Evolutionary conservation across 148 eudicot species (phyloP).

Genomic region (Vaccinium macrocarpon): DNA sequence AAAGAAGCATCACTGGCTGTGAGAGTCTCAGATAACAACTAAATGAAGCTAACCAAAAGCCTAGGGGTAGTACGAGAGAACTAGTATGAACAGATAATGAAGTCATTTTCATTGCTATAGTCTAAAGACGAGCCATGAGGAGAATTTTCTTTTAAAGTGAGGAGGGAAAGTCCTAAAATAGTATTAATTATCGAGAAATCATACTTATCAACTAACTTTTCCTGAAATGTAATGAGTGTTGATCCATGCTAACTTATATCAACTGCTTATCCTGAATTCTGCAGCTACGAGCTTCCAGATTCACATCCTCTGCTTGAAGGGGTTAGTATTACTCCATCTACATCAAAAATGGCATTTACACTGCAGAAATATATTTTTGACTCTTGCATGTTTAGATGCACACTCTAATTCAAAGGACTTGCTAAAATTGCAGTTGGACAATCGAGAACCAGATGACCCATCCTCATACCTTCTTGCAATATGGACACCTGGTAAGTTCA

Average conservation of each 20-base stretch:
- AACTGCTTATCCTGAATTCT: constrained; percentile 19
- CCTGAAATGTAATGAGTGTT: background rate
- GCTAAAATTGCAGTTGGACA: constrained; percentile 59
- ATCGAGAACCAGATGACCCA: constrained; percentile 72
- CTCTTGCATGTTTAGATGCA: background rate
- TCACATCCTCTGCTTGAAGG: constrained; percentile 71
- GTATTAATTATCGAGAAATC: background rate
- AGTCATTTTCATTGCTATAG: background rate
- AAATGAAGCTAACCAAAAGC: background rate
- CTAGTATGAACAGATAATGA: background rate
- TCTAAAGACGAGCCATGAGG: background rate
- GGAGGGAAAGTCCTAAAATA: background rate
- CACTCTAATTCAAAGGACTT: constrained; percentile 11
- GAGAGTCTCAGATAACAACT: background rate
- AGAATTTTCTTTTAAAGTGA: background rate
- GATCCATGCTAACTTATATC: background rate
- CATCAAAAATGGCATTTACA: background rate
- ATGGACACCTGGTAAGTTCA: constrained; percentile 67
- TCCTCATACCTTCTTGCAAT: constrained; percentile 64
- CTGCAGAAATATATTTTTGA: background rate
- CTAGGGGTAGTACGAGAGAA: no score
- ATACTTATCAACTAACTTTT: background rate
- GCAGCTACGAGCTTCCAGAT: constrained; percentile 99
- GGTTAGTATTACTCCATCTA: constrained; percentile 40
- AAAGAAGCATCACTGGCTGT: background rate